Evolutionary conservation across 179 eudicot genomes (phyloP), one percentile per base, ranked within the genome.

Genomic region (Sideroxylon spinosum): DNA sequence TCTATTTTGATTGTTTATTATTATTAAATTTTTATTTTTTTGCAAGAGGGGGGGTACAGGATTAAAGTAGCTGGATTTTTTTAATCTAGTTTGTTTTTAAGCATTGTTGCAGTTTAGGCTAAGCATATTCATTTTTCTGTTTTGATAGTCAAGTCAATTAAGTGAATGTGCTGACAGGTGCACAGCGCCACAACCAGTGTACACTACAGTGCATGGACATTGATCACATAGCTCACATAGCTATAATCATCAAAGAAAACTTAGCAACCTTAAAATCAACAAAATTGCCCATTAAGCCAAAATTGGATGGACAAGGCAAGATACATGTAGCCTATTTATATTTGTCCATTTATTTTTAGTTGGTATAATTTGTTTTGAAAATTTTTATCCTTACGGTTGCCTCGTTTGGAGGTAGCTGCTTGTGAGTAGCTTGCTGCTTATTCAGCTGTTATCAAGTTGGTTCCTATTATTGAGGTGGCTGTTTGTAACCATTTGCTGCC

Each of bases 381-480:
- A 9, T 69, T 22, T 28, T 69, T 7, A 69, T 46, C 25, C 9
- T 9, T 19, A 22, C 28, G 55, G 6, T 14, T 44, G 10, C 19
- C 55, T 69, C 13, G 28, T 69, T 69, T 69, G 29, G 73, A 48
- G 73, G 17, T 69, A 6, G 52, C 26, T 69, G 73, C 1, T 69
- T 69, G 28, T 20, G 14, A 44, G 55, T 70, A 68, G 73, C 73
- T 70, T 49, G 46, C 20, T 49, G 4, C 9, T 68, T 46, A 10
- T 70, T 20, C 19, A 55, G 60, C 19, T 55, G 60, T 16, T 32
- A 22, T 46, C 22, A 26, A 68, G 72, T 14, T 68, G 53, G 53
- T 44, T 68, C 71, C 44, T 48, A 23, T 49, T 9, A 46, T 68
- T 70, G 29, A 49, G 32, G 19, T 70, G 53, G 57, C 32, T 50